Base-by-base conservation (phyloP, 306 rosid species). In the Vigna angularis region DNA sequence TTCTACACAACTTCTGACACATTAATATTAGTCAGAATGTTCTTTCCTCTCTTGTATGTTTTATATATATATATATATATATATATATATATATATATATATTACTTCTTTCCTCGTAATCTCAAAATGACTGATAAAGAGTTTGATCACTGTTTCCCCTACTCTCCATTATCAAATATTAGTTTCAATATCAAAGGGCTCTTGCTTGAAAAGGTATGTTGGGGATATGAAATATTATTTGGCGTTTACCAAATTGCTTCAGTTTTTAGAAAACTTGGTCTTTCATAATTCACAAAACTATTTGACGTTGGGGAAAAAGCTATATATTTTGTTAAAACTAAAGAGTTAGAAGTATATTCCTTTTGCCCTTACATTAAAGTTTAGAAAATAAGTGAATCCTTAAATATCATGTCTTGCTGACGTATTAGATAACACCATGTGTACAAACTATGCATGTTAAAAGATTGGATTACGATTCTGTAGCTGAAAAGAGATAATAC, bases 391-490 rank as follows among this genome's bases (percentile, higher is more conserved):
- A 22, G 57, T 6, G 22, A 18, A 52, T 22, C 13, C 1, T 8
- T 44, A 72, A 63, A 36, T 6, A 66, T 44, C 51, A 20, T 53
- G 20, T 28, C 53, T 64, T 44, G 57, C 32, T 28, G 56, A 56
- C 58, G 74, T 47, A 68, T 67, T 52, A 40, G 45, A 49, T 38
- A 68, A 58, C 20, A 26, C 71, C 26, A 48, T 49, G 44, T 30
- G 14, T 16, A 40, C 12, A 74, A 58, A 34, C 48, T 45, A 70
- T 9, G 26, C 34, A 65, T 56, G 48, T 2, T 11, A 10, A 45
- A 62, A 53, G 22, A 63, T 56, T 47, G 24, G 57, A 13, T 40
- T 78, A 59, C 38, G 12, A 17, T 40, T 75, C 40, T 55, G 22
- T 12, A 22, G 9, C 40, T 22, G 13, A 12, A 82, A 52, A 70